These are phyloP conservation scores for Chalciporus pseudorubinellus DNA, from an alignment of 768 basidiomycete species.

Conservation along the genomic window DNA sequence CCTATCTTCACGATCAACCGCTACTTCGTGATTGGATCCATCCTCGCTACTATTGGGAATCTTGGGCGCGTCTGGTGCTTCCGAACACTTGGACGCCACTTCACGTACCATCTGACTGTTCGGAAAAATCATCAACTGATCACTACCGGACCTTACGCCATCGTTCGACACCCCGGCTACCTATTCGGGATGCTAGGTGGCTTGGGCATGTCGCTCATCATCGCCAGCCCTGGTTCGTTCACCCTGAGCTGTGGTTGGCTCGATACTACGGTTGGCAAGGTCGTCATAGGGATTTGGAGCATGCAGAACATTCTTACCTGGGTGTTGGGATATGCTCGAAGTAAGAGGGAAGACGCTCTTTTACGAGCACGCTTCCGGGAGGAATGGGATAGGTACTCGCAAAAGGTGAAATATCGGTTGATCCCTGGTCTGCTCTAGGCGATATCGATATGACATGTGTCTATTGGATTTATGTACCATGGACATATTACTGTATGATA, in stretches of 20 bases:
- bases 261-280: conserved; percentile 12
- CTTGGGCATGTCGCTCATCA: conserved; percentile 32
- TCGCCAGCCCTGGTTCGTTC: conserved; percentile 32
- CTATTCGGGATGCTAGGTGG: conserved; percentile 21
- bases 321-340: conserved; percentile 30
- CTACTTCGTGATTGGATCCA: conserved; percentile 31
- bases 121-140: conserved; percentile 30
- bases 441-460: neutral
- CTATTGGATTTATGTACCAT: neutral
- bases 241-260: conserved; percentile 27
- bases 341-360: conserved; percentile 25
- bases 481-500: neutral
- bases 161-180: conserved; percentile 39
- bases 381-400: conserved; percentile 25
- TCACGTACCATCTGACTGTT: conserved; percentile 36
- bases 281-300: conserved; percentile 28
- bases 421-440: conserved; percentile 27
- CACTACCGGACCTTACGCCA: conserved; percentile 34
- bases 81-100: conserved; percentile 31
- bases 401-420: conserved; percentile 24
- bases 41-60: conserved; percentile 27
- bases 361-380: conserved; percentile 19
- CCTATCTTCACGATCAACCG: conserved; percentile 22
- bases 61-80: conserved; percentile 38
- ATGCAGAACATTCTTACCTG: conserved; percentile 24